Evolutionary conservation across 148 eudicot species (phyloP), one percentile per base, ranked within the genome.

Genomic region (Drosera capensis): DNA sequence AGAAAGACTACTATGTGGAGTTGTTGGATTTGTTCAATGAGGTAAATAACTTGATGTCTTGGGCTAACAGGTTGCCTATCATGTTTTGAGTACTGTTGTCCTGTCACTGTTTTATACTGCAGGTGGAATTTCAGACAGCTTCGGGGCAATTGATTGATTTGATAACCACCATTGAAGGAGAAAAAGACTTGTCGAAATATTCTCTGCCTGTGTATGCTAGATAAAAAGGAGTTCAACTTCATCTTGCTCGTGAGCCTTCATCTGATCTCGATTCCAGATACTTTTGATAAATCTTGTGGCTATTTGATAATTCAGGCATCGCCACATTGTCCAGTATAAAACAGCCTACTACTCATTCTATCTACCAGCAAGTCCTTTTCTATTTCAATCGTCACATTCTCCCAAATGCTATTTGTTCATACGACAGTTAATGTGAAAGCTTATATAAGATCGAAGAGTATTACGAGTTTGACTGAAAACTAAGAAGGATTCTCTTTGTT

Each of bases 61-160:
- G 19, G 23, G 40, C 20, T 21, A 22, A 0, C n/a, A 49, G 1
- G 12, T 15, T 28, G 20, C 2, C 14, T 28, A 8, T 40, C 36
- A 22, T 36, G 18, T 5, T 48, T 26, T 29, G 8, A 11, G 1
- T 14, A 19, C 13, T 45, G 34, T 5, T 51, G 40, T 6, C 16
- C 15, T 6, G 8, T 14, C 9, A 1, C 23, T 14, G 8, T 45
- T 45, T 30, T 42, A 8, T 36, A 18, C 14, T 17, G 18, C 58
- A 90, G 99, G 88, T 85, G 23, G 99, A 92, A 59, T 85, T 78
- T 57, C 99, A 85, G 61, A 92, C 99, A 61, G 72, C 85, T 46
- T 75, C 74, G 29, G 99, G 99, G 56, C 95, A 92, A 63, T 81
- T 92, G 99, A 92, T 92, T 56, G 99, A 92, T 79, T 59, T 81